Percentiles rank a stretch among this genome's conserved stretches.
phyloP scores from a whole-genome alignment of 2,329 filamentous ascomycete species.

The Neofusicoccum kwambonambiense region DNA sequence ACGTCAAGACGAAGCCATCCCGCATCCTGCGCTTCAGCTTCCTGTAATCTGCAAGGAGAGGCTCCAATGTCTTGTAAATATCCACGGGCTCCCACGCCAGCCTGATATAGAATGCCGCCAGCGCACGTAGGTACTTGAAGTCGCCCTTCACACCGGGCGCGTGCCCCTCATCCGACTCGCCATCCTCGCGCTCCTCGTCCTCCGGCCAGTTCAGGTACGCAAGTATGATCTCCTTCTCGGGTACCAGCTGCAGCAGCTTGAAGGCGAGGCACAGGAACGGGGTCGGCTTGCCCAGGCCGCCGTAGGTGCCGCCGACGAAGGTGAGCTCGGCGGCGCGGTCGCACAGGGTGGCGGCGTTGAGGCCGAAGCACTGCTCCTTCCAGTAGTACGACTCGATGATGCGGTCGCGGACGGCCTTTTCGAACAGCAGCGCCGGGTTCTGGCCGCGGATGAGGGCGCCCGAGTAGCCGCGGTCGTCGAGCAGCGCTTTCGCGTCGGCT shows the following conservation, averaged over 20 bases:
- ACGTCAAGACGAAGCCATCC: conserved; percentile 72
- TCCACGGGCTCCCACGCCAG: conserved; percentile 80
- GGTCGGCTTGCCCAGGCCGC: conserved; percentile 78
- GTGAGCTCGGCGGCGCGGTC: conserved; percentile 83
- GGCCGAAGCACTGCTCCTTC: conserved; percentile 97
- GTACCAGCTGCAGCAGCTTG: conserved; percentile 87
- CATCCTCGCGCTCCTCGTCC: conserved; percentile 69
- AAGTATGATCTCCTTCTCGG: conserved; percentile 71
- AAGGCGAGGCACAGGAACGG: conserved; percentile 93
- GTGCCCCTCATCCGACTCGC: conserved; percentile 22
- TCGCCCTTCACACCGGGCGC: conserved; percentile 34
- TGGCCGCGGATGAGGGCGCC: conserved; percentile 79
- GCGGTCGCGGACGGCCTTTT: conserved; percentile 91
- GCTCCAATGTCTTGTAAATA: conserved; percentile 78
- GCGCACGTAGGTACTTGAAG: conserved; percentile 77
- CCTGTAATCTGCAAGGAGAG: conserved; percentile 74
- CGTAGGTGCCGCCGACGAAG: conserved; percentile 86
- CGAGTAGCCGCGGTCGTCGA: conserved; percentile 85
- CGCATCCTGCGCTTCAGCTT: conserved; percentile 79
- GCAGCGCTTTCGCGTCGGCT: conserved; percentile 73
- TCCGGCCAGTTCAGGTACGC: conserved; percentile 79
- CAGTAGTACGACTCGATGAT: conserved; percentile 96
- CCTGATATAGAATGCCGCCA: conserved; percentile 91
- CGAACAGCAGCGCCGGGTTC: conserved; percentile 93
- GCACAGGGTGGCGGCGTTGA: conserved; percentile 78